phyloP scores from a whole-genome alignment of 805 yeast species.

The Spathaspora gorwiae region DNA sequence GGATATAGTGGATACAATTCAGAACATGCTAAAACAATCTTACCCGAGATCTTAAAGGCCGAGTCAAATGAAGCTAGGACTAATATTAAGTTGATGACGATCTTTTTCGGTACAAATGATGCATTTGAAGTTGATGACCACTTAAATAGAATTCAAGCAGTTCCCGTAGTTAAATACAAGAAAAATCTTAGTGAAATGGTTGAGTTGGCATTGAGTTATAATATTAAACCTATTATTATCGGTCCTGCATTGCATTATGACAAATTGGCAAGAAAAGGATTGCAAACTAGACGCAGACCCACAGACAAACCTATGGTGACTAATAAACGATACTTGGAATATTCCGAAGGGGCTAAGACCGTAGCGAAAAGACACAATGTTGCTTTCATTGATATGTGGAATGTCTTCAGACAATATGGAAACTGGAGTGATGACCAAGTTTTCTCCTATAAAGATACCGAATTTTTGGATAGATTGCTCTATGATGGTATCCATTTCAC shows the following conservation, averaged over 20 bases:
- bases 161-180: conserved; percentile 46
- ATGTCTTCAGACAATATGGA: conserved; percentile 31
- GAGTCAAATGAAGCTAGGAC: conserved; percentile 22
- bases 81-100: conserved; percentile 41
- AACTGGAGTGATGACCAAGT: conserved; percentile 36
- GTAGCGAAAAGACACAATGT: conserved; percentile 45
- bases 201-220: conserved; percentile 31
- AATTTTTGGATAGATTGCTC: background rate
- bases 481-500: conserved; percentile 60
- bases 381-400: conserved; percentile 57
- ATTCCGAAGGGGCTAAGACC: conserved; percentile 45
- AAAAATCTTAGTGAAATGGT: conserved; percentile 46
- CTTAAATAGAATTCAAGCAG: conserved; percentile 30
- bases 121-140: conserved; percentile 11
- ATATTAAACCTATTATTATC: conserved; percentile 52
- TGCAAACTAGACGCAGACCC: conserved; percentile 6
- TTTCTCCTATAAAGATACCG: conserved; percentile 11
- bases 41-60: conserved; percentile 41
- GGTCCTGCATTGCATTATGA: conserved; percentile 59
- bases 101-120: conserved; percentile 85
- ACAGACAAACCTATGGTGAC: conserved; percentile 29
- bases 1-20: conserved; percentile 79
- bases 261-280: conserved; percentile 17
- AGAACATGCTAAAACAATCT: conserved; percentile 44
- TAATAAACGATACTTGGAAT: conserved; percentile 40